Evolutionary conservation across 2,329 filamentous ascomycete genomes (phyloP), one percentile per base, ranked within the genome.

Genomic region (Acarospora socialis): DNA sequence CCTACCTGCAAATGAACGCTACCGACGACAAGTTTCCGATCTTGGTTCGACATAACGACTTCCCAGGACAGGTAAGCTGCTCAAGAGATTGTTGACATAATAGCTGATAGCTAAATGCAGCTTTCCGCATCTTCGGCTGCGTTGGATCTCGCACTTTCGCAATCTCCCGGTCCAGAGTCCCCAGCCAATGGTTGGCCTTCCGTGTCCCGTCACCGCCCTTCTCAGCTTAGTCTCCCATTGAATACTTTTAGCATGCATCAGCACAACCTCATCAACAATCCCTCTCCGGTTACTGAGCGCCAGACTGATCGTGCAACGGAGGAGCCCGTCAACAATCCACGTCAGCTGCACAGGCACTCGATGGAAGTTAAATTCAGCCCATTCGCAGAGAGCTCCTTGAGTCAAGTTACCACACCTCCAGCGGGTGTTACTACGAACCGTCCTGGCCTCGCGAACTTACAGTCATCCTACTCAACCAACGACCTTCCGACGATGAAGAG

Each of bases 11-110:
- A 52, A 70, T 81, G 57, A 73, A 77, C 34, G 73, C 74, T 42
- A 75, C 72, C 30, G 79, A 92, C 48, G 82, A 93, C 53, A 78
- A 75, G 49, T 95, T 94, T 47, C 84, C 86, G 18, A 86, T 87
- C 39, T 43, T 61, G 13, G 54, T 53, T 7, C 56, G 56, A 23
- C 48, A 53, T 55, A 59, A 68, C 61, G 60, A 66, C 54, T 60
- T 51, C 30, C 55, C 60, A 30, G 65, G 67, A 38, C 56, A 71
- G 49, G 70, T 74, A 57, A 60, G 66, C 23, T 23, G 32, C 18
- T 30, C 7, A 13, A 14, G 12, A 12, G 30, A 22, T 13, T 15
- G 13, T 31, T 12, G 30, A 8, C 4, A 14, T 37, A 39, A 28
- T 14, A 9, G 32, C 45, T 54, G 60, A 67, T 56, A 55, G 58